Conservation (phyloP, 2,329 filamentous ascomycete species). For the Trichophyton equinum region DNA sequence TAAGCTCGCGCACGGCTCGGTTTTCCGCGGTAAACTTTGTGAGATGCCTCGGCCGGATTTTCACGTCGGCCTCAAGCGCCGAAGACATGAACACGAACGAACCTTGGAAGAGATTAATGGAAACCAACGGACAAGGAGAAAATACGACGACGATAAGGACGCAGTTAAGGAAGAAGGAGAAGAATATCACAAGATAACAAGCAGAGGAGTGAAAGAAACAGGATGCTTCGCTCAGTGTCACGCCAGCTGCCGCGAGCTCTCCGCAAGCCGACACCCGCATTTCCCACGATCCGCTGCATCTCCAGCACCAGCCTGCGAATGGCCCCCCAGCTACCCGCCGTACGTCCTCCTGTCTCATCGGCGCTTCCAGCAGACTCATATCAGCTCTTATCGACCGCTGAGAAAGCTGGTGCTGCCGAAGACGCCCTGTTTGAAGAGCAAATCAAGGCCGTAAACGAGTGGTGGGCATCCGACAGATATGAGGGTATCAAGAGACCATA, state of each 20-base stretch:
- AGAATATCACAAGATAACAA: background rate
- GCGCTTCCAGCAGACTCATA: slow-evolving; percentile 61
- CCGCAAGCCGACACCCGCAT: slow-evolving; percentile 15
- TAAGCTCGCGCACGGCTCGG: slow-evolving; percentile 2
- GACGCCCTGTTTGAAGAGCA: slow-evolving; percentile 76
- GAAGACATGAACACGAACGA: background rate
- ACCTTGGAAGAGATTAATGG: background rate
- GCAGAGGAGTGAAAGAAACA: background rate
- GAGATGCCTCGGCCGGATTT: background rate
- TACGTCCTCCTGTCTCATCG: slow-evolving; percentile 50
- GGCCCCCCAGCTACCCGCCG: slow-evolving; percentile 42
- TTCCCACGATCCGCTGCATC: slow-evolving; percentile 23
- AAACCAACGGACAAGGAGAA: background rate
- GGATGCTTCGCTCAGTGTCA: slow-evolving; percentile 26
- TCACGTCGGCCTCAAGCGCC: slow-evolving; percentile 3
- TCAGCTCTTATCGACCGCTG: slow-evolving; percentile 65
- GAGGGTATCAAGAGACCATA: slow-evolving; percentile 87
- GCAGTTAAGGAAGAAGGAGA: background rate
- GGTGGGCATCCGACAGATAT: slow-evolving; percentile 80
- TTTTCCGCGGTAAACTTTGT: slow-evolving; percentile 1
- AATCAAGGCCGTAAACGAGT: slow-evolving; percentile 70
- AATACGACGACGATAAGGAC: background rate
- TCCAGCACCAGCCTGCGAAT: slow-evolving; percentile 37
- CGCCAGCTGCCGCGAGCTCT: slow-evolving; percentile 27
- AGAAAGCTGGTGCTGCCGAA: slow-evolving; percentile 69